Evolutionary conservation across 2,329 filamentous ascomycete genomes (phyloP), one percentile per base, ranked within the genome.

Genomic region (Nothophaeocryptopus gaeumannii): DNA sequence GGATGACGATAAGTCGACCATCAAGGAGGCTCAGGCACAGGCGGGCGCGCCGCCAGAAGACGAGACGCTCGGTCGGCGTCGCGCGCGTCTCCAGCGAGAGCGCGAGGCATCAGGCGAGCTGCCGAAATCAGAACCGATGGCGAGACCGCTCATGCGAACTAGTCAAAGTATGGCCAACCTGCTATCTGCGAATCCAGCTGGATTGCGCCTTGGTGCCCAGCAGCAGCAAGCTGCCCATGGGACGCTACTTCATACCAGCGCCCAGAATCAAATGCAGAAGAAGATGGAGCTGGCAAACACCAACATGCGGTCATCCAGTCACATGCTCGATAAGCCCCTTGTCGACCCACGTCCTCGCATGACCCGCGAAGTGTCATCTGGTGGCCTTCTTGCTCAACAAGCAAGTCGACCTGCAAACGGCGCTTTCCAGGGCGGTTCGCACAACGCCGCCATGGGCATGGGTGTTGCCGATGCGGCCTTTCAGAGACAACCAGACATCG

Each of bases 21-120:
- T 41, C 31, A 44, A 41, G 26, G 56, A 47, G 9, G 39, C 10
- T 48, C 54, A 51, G 48, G 33, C 38, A 34, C 45, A 46, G 31
- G 41, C 47, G 10, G 50, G 45, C 14, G 45, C 34, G 10, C 53
- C 36, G n/a, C 37, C 50, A 15, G 66, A 62, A 13, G 85, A 89
- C 59, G 88, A 93, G 65, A 92, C 88, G 0, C 75, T 93, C 0
- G 88, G 87, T 8, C 86, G 92, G 67, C 83, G 88, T 9, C 83
- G 87, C 0, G 82, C 82, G 26, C 80, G 88, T 20, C 74, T 93
- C 1, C 86, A 90, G 65, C 82, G 83, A 20, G 84, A 87, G 67
- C 84, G 84, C 5, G 78, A 81, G 26, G 65, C 61, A 14, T 55
- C 58, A 14, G 62, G 54, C 30, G 54, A 57, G 5, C 38, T 54